phyloP scores from a whole-genome alignment of 257 asterid genomes.

The Ligustrum vulgare region DNA sequence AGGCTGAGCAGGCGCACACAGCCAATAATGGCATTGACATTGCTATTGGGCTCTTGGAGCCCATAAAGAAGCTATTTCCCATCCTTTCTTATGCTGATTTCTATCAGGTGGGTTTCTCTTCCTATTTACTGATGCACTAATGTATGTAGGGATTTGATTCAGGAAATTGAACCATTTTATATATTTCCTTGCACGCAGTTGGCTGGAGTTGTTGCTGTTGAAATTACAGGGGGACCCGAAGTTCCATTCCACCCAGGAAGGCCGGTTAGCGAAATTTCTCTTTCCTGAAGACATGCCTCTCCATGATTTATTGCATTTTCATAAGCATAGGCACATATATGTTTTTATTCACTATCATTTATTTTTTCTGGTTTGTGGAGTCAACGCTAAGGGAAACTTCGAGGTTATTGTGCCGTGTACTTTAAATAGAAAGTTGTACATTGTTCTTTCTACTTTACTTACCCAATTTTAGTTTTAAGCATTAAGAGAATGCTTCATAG shows the following conservation, averaged over 20 bases:
- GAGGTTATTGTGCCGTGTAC: neutral
- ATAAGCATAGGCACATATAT: neutral
- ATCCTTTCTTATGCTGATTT: slow-evolving; percentile 65
- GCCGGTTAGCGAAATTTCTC: slow-evolving; percentile 41
- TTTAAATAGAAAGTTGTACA: no score
- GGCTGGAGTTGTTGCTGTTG: slow-evolving; percentile 95
- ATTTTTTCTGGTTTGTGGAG: neutral
- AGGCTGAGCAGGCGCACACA: slow-evolving; percentile 59
- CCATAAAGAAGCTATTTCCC: slow-evolving; percentile 74
- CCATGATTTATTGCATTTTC: neutral
- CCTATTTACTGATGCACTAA: neutral
- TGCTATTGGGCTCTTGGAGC: slow-evolving; percentile 65
- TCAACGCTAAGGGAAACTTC: neutral
- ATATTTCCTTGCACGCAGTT: slow-evolving; percentile 37
- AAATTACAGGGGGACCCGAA: slow-evolving; percentile 93
- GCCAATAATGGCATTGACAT: slow-evolving; percentile 78
- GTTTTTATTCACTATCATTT: neutral
- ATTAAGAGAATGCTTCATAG: neutral
- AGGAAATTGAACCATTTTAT: neutral
- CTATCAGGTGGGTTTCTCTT: slow-evolving; percentile 50
- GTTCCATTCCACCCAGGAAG: slow-evolving; percentile 89
- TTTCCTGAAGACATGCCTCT: neutral
- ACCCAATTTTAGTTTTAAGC: neutral
- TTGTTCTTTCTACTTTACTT: neutral
- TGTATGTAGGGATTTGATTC: neutral